Evolutionary conservation across 73 alveolate genomes (phyloP), one percentile per base, ranked within the genome.

Genomic region (Stentor coeruleus): DNA sequence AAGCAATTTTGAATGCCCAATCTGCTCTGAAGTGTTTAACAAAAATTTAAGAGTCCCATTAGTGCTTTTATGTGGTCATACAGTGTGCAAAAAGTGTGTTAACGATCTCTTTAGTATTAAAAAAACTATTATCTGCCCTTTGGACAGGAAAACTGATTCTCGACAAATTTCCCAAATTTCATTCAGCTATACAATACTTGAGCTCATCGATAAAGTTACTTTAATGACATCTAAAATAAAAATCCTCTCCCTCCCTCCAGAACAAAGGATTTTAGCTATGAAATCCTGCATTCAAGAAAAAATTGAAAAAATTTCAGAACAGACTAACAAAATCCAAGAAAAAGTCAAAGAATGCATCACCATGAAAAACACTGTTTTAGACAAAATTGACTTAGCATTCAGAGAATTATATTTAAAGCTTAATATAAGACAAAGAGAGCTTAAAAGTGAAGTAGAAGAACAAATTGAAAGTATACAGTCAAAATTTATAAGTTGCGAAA

Each of bases 151-250:
- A 40, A 26, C 39, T 1, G 79, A 66, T 40, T 20, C n/a, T 66
- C 36, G 79, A 20, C 36, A 33, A 66, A 66, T 66, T 40, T 15
- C n/a, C n/a, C 42, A 66, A 2, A 66, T 66, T 66, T 66, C 79
- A 28, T 31, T 28, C 39, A 28, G 40, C 11, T 66, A 28, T 31
- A 20, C n/a, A 28, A 66, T 66, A 20, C 79, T 66, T 1, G 79
- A 66, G 20, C 37, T 66, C 20, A 66, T 66, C n/a, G 79, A 66
- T 1, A 20, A 33, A 1, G 37, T 66, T 26, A 20, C 39, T 66
- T 26, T 11, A 1, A 26, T 66, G 79, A 11, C 36, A 20, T 15
- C n/a, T 20, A 66, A 20, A 11, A 28, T 66, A 33, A 66, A 66
- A 33, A 28, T 20, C 79, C 39, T 66, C 42, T 28, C n/a, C 26